A percentile compares a stretch with the other conserved stretches of the same genome.
Evolutionary conservation across 139 green algal genomes (phyloP).

Genomic region (Coelastrella sp.): DNA sequence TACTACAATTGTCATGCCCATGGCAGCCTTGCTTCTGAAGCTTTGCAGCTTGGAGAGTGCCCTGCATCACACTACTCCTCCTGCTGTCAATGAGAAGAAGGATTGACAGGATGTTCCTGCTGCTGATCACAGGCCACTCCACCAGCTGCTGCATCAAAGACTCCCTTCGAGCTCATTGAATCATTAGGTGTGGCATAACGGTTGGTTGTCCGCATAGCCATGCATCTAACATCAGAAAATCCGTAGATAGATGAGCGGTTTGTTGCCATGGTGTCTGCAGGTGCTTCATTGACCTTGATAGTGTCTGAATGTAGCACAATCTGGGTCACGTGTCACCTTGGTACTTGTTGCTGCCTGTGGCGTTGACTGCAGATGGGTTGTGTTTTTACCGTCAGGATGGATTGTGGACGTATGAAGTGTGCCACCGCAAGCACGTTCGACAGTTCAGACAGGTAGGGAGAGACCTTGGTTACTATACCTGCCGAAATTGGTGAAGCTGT

Average conservation of each 20-base stretch:
- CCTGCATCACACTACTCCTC: too few species aligned
- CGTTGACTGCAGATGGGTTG: neutral
- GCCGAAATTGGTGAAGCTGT: neutral
- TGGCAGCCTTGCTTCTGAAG: too few species aligned
- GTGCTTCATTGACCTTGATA: too few species aligned
- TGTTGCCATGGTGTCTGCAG: too few species aligned
- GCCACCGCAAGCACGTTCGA: conserved; percentile 79
- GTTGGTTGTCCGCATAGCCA: neutral
- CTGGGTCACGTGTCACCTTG: too few species aligned
- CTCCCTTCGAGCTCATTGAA: conserved; percentile 45
- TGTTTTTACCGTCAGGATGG: conserved; percentile 83
- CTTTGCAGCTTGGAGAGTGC: too few species aligned
- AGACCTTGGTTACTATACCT: neutral
- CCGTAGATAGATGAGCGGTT: neutral
- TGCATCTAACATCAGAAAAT: neutral
- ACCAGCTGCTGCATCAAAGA: neutral
- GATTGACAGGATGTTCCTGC: neutral
- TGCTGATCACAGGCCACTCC: neutral
- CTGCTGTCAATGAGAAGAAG: neutral
- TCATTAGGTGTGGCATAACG: conserved; percentile 1
- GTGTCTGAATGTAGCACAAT: too few species aligned
- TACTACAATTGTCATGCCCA: too few species aligned
- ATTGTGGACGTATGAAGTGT: conserved; percentile 94
- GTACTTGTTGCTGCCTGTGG: too few species aligned
- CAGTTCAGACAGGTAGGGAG: conserved; percentile 80